Evolutionary conservation across 2,329 filamentous ascomycete genomes (phyloP).

Genomic region (Paraphoma sp.): DNA sequence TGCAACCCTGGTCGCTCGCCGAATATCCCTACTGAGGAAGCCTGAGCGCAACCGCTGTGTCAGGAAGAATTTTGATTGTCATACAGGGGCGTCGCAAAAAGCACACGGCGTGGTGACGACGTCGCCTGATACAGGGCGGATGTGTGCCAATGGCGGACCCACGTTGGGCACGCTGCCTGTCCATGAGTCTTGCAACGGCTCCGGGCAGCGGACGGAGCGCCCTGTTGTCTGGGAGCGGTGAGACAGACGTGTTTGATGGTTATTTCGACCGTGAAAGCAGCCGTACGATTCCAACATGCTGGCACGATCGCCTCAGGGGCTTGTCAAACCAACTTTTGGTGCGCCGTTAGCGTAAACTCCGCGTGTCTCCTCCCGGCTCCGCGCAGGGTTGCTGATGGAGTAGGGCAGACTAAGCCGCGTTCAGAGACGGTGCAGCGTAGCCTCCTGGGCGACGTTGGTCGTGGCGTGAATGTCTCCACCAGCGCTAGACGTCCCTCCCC

Average conservation of each 20-base stretch:
- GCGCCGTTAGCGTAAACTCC: conserved; percentile 35
- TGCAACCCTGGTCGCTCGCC: conserved; percentile 18
- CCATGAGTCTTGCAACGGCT: conserved; percentile 13
- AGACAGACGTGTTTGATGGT: conserved; percentile 20
- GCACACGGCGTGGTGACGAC: conserved; percentile 15
- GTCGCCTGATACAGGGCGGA: conserved; percentile 17
- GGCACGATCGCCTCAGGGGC: conserved; percentile 42
- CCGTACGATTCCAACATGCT: conserved; percentile 25
- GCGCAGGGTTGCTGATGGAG: conserved; percentile 31
- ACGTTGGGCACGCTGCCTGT: conserved; percentile 16
- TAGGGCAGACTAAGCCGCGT: conserved; percentile 27
- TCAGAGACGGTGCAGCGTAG: conserved; percentile 17
- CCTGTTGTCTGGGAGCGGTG: conserved; percentile 27
- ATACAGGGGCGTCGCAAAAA: conserved; percentile 25
- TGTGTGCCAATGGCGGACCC: conserved; percentile 26
- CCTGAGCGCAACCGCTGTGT: conserved; percentile 22
- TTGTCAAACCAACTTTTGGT: conserved; percentile 28
- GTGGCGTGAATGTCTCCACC: conserved; percentile 25
- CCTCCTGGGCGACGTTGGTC: conserved; percentile 13
- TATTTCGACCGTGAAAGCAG: conserved; percentile 13
- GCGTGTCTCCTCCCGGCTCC: conserved; percentile 43
- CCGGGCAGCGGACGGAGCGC: conserved; percentile 8
- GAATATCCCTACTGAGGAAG: conserved; percentile 13
- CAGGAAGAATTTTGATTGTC: conserved; percentile 23
- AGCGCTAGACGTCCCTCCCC: conserved; percentile 25